Evolutionary conservation across 495 filamentous ascomycete genomes (phyloP).

Genomic region (Lentithecium fluviatile): DNA sequence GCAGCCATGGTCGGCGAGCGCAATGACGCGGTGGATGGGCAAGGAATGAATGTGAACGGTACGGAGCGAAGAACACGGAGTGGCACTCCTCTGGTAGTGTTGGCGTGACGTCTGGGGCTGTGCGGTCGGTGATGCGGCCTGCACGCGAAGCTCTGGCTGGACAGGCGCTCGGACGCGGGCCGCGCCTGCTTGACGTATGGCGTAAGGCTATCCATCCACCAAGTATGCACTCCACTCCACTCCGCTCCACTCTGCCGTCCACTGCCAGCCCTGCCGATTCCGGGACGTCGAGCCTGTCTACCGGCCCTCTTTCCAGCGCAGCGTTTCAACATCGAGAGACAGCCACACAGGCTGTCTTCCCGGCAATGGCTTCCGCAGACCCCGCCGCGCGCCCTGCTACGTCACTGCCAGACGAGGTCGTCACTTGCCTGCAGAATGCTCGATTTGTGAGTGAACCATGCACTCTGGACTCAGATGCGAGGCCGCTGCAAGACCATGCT

Average conservation of each 20-base stretch:
- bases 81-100: not conserved
- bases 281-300: not conserved
- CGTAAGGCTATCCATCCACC: too few species aligned
- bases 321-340: too few species aligned
- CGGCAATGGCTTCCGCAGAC: not conserved
- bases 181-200: not conserved
- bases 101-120: not conserved
- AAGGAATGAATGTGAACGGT: not conserved
- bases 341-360: not conserved
- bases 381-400: slow-evolving; percentile 38
- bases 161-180: too few species aligned
- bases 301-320: too few species aligned
- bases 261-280: too few species aligned
- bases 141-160: too few species aligned
- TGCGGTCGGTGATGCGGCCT: too few species aligned
- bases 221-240: too few species aligned
- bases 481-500: not conserved
- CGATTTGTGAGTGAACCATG: slow-evolving; percentile 67
- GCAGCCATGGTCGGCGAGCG: slow-evolving; percentile 12
- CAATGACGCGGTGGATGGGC: not conserved
- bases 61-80: not conserved
- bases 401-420: slow-evolving; percentile 76
- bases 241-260: too few species aligned
- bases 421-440: slow-evolving; percentile 88
- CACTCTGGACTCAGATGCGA: not conserved